phyloP scores from a whole-genome alignment of 805 yeast species.

The Tetrapisispora phaffii region DNA sequence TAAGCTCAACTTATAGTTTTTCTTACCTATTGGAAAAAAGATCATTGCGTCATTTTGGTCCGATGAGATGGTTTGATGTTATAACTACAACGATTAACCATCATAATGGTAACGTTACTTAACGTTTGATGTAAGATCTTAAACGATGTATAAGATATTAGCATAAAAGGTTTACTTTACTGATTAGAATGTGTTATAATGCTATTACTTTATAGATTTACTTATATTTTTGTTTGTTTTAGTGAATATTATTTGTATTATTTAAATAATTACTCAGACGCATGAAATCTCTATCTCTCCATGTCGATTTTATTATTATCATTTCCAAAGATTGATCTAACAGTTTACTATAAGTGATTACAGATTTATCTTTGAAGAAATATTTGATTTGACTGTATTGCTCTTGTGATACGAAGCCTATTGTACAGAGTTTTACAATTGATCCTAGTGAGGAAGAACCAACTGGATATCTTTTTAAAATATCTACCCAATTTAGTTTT shows the following conservation, averaged over 20 bases:
- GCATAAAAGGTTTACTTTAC: not conserved
- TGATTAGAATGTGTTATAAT: not conserved
- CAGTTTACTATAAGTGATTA: slow-evolving; percentile 53
- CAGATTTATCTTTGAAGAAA: slow-evolving; percentile 43
- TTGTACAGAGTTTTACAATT: slow-evolving; percentile 52
- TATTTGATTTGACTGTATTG: slow-evolving; percentile 41
- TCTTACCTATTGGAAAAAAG: not conserved
- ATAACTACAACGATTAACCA: too few species aligned
- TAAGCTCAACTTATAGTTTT: not conserved
- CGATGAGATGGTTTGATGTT: not conserved
- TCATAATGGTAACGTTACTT: too few species aligned
- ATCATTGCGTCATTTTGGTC: slow-evolving; percentile 1
- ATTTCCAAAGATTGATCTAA: slow-evolving; percentile 55
- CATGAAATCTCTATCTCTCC: slow-evolving; percentile 48
- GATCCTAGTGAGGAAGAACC: slow-evolving; percentile 69
- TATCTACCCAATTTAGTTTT: slow-evolving; percentile 58
- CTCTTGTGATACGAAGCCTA: slow-evolving; percentile 48
- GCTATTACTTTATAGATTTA: too few species aligned
- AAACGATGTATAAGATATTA: too few species aligned
- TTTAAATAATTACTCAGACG: slow-evolving; percentile 34
- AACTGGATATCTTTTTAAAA: slow-evolving; percentile 63
- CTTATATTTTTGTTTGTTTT: not conserved
- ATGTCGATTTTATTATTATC: slow-evolving; percentile 43
- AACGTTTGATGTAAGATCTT: not conserved
- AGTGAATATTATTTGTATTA: not conserved